phyloP scores from a whole-genome alignment of 1,284 basidiomycete genomes.

The Inonotus hispidus region DNA sequence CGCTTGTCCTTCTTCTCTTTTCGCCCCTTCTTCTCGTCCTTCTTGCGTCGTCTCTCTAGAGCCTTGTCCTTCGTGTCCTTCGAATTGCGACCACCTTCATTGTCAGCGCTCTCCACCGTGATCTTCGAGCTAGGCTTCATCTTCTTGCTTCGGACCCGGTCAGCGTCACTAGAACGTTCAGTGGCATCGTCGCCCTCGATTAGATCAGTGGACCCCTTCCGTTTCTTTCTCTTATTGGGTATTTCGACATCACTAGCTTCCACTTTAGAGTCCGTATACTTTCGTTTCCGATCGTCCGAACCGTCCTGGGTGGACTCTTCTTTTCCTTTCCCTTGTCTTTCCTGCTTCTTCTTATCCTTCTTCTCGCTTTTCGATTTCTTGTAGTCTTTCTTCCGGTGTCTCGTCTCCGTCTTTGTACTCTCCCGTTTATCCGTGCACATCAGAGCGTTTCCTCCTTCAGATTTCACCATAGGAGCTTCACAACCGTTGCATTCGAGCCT shows the following conservation, averaged over 20 bases:
- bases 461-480: slow-evolving; percentile 2
- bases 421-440: slow-evolving; percentile 5
- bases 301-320: background rate
- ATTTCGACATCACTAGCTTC: slow-evolving; percentile 2
- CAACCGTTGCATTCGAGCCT: background rate
- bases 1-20: slow-evolving; percentile 3
- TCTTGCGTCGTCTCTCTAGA: background rate
- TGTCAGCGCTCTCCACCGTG: background rate
- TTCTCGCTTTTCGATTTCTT: background rate
- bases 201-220: background rate
- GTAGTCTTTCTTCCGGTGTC: background rate
- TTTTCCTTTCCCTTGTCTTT: slow-evolving; percentile 17
- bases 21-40: slow-evolving; percentile 3
- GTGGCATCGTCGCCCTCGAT: no score
- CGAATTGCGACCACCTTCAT: background rate
- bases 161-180: background rate
- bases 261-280: background rate
- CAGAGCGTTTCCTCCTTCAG: slow-evolving; percentile 8
- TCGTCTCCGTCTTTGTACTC: slow-evolving; percentile 1
- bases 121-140: background rate
- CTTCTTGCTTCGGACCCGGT: background rate
- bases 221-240: slow-evolving; percentile 12
- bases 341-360: slow-evolving; percentile 3
- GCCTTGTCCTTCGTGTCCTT: background rate
- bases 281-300: background rate